phyloP scores from a whole-genome alignment of 768 basidiomycete species.

The Ephemerocybe angulata region DNA sequence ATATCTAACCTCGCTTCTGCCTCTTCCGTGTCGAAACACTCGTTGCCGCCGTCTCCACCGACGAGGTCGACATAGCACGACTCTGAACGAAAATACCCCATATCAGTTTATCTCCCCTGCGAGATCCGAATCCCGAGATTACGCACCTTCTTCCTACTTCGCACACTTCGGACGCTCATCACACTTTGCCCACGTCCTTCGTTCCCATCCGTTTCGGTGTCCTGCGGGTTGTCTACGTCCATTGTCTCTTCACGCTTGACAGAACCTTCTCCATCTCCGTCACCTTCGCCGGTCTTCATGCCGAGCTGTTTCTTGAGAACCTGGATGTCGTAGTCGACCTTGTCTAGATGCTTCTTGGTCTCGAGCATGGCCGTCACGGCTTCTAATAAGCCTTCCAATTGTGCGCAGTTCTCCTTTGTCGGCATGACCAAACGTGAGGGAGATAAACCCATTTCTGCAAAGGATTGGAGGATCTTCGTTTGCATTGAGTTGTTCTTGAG shows the following conservation, averaged over 20 bases:
- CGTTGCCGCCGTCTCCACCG: constrained; percentile 64
- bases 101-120: not conserved
- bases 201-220: constrained; percentile 25
- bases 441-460: constrained; percentile 73
- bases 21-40: constrained; percentile 49
- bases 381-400: constrained; percentile 70
- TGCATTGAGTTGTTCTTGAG: constrained; percentile 71
- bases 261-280: constrained; percentile 33
- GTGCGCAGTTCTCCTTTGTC: constrained; percentile 73
- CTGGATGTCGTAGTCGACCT: constrained; percentile 80
- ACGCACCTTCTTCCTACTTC: constrained; percentile 61
- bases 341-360: constrained; percentile 83
- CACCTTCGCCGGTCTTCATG: constrained; percentile 33
- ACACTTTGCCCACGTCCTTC: constrained; percentile 67
- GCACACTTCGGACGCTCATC: constrained; percentile 50
- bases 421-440: constrained; percentile 89
- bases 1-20: constrained; percentile 47
- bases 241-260: constrained; percentile 35
- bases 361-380: constrained; percentile 77
- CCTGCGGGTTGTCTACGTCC: constrained; percentile 47
- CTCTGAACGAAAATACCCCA: constrained; percentile 31
- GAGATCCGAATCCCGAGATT: not conserved
- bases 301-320: constrained; percentile 62
- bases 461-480: constrained; percentile 71
- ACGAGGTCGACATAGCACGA: constrained; percentile 71